Conservation (phyloP, 129 eudicot species). For the Mikania micrantha region DNA sequence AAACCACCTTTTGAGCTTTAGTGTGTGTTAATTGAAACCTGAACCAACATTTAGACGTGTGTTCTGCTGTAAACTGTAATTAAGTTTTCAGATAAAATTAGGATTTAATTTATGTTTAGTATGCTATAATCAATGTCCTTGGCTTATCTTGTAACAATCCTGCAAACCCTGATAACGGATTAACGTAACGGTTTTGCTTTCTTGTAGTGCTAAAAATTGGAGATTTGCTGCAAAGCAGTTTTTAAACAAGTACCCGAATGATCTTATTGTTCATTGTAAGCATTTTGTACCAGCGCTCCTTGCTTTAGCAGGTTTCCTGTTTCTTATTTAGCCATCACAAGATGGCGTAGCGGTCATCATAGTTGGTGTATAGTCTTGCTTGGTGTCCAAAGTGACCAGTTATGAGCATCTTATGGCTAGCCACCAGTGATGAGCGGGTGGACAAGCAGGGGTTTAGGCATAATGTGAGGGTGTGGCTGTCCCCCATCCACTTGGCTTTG, state of each 20-base stretch:
- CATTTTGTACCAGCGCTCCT: background rate
- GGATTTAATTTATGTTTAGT: background rate
- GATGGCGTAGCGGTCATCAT: too few relatives aligned
- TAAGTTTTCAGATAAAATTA: background rate
- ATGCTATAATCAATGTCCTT: background rate
- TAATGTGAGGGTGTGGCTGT: too few relatives aligned
- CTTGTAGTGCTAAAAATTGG: slow-evolving; percentile 68
- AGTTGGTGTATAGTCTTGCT: too few relatives aligned
- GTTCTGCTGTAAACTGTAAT: background rate
- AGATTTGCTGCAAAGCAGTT: slow-evolving; percentile 71
- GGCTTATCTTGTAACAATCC: background rate
- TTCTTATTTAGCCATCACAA: too few relatives aligned
- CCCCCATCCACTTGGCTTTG: too few relatives aligned
- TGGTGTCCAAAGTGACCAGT: too few relatives aligned
- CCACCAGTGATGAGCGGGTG: too few relatives aligned
- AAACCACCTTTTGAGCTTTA: too few relatives aligned
- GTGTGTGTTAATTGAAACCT: background rate
- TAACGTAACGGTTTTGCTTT: background rate
- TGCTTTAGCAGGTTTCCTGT: background rate
- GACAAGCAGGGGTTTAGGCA: too few relatives aligned
- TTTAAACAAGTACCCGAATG: slow-evolving; percentile 58
- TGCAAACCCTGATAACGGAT: background rate
- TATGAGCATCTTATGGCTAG: too few relatives aligned
- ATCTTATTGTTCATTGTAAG: slow-evolving; percentile 77
- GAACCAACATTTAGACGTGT: too few relatives aligned